Evolutionary conservation across 306 rosid species (phyloP), one percentile per base, ranked within the genome.

Genomic region (Mimosa pudica): DNA sequence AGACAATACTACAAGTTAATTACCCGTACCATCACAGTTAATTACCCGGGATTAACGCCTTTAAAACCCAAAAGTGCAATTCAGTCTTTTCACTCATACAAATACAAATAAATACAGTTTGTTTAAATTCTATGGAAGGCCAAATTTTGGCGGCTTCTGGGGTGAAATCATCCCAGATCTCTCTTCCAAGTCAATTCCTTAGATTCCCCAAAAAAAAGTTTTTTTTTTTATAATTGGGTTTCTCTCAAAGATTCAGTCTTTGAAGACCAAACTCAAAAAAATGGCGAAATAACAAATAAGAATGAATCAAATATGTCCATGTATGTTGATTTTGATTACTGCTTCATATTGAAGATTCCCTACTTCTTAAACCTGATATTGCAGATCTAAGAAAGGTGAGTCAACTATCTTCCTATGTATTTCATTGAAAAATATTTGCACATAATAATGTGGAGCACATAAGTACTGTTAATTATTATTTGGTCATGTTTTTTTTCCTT

Each of bases 381-480:
- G 47, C 77, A 81, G 88, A 88, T 89, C 91, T 70, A 63, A 18
- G 77, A 66, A 57, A 73, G 84, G 82, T 80, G 80, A 72, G 84
- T 66, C 82, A 71, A 30, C 65, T 33, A 24, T 45, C 35, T 71
- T 13, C 16, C 35, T 6, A 55, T 76, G 60, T 18, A 45, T 57
- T 60, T 63, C 17, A 20, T 6, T 47, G 36, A n/a, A 32, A 30
- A 70, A 12, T 30, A 17, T 44, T 78, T 36, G 18, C 24, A 16
- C 18, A 44, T 55, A 17, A 62, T 63, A 77, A 76, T 76, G 77
- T 61, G 36, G 45, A 46, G 77, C 71, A 65, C 47, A 48, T 65
- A 13, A 38, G 52, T 75, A 11, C 35, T 52, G 17, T 65, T 79
- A 57, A 73, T 62, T 79, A 42, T 83, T n/a, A n/a, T n/a, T 74